Percentiles rank a stretch among this genome's conserved stretches.
phyloP scores from a whole-genome alignment of 164 flowering plant species.

The Macadamia integrifolia region DNA sequence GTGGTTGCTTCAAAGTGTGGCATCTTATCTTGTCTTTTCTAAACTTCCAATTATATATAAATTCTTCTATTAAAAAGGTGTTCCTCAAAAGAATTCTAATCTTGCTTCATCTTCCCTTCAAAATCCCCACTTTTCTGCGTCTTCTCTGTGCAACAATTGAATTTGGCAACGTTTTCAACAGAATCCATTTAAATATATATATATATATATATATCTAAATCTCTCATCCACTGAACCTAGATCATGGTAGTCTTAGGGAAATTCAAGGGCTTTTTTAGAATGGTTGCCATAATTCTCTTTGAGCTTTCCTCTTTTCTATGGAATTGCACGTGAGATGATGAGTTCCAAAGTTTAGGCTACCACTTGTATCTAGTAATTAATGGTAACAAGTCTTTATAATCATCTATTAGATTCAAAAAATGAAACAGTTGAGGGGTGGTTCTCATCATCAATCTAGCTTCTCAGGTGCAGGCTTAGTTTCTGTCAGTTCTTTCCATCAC shows the following conservation, averaged over 20 bases:
- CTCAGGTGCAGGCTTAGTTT: too few relatives aligned
- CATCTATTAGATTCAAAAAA: too few relatives aligned
- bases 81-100: slow-evolving; percentile 3
- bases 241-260: too few relatives aligned
- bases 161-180: neutral
- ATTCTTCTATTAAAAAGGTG: neutral
- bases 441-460: too few relatives aligned
- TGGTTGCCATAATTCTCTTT: too few relatives aligned
- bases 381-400: too few relatives aligned
- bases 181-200: neutral
- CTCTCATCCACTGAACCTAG: too few relatives aligned
- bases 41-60: slow-evolving; percentile 6
- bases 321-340: slow-evolving; percentile 10
- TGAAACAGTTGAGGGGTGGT: too few relatives aligned
- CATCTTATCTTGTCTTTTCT: slow-evolving; percentile 19
- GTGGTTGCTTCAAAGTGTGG: slow-evolving; percentile 30
- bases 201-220: neutral
- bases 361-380: too few relatives aligned
- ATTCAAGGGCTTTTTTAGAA: too few relatives aligned
- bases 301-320: too few relatives aligned
- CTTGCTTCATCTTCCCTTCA: neutral
- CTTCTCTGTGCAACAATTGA: neutral
- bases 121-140: neutral
- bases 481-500: too few relatives aligned
- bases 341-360: slow-evolving; percentile 7